Evolutionary conservation across 2,329 filamentous ascomycete species (phyloP).

Genomic region (Sclerotinia minor): DNA sequence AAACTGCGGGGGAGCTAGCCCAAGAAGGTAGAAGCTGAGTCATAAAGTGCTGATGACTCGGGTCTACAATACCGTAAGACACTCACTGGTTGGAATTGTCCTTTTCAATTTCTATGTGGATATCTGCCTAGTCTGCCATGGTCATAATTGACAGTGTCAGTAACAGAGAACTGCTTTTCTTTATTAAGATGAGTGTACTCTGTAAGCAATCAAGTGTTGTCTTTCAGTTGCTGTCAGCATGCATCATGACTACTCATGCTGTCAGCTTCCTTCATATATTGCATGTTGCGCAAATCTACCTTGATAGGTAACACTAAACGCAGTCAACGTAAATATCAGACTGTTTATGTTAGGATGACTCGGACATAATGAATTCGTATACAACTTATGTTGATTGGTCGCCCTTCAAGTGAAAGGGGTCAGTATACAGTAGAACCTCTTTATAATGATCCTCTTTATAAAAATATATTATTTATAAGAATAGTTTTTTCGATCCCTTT

Average conservation of each 20-base stretch:
- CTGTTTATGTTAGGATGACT: not conserved
- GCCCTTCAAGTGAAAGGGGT: not conserved
- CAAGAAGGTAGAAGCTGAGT: not conserved
- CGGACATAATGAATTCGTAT: not conserved
- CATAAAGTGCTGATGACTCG: not conserved
- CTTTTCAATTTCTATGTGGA: not conserved
- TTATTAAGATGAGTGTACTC: not conserved
- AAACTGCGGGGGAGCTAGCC: not conserved
- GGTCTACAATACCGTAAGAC: not conserved
- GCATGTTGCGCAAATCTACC: not conserved
- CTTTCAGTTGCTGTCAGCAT: slow-evolving; percentile 7
- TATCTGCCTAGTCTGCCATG: not conserved
- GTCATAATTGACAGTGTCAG: not conserved
- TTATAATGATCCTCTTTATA: no score
- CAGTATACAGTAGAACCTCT: no score
- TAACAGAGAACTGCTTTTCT: not conserved
- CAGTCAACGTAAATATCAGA: not conserved
- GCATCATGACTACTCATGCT: not conserved
- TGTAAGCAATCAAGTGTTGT: slow-evolving; percentile 8
- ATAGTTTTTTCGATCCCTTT: no score
- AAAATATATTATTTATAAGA: no score
- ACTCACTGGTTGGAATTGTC: not conserved
- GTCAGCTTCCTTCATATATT: not conserved
- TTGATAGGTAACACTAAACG: not conserved
- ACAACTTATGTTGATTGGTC: not conserved